Conservation (phyloP, 495 filamentous ascomycete species). For the Daldinia childiae region DNA sequence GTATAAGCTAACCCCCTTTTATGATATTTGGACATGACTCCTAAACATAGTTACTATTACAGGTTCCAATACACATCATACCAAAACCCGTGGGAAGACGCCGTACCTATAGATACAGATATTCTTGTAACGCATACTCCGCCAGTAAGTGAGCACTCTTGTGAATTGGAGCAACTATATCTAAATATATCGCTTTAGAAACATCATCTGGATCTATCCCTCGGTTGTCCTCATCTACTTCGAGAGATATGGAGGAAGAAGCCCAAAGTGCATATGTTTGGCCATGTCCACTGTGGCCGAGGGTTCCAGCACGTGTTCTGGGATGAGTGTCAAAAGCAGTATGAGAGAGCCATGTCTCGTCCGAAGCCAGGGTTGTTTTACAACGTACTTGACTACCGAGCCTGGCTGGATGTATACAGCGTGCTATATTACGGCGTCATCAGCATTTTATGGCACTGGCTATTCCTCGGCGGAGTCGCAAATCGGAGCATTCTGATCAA, state of each 20-base stretch:
- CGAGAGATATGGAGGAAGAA: slow-evolving; percentile 80
- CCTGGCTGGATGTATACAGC: slow-evolving; percentile 70
- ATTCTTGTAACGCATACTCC: slow-evolving; percentile 85
- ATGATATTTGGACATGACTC: neutral
- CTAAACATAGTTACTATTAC: neutral
- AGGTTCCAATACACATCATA: slow-evolving; percentile 60
- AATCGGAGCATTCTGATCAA: slow-evolving; percentile 77
- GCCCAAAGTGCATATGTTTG: slow-evolving; percentile 86
- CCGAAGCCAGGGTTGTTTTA: slow-evolving; percentile 60
- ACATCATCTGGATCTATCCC: slow-evolving; percentile 78
- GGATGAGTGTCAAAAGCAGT: slow-evolving; percentile 77
- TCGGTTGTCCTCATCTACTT: slow-evolving; percentile 80
- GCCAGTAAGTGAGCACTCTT: slow-evolving; percentile 46
- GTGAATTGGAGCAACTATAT: too few species aligned
- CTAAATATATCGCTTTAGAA: slow-evolving; percentile 49
- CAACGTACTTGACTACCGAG: slow-evolving; percentile 50
- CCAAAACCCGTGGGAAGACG: slow-evolving; percentile 57
- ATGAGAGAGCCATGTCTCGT: slow-evolving; percentile 70
- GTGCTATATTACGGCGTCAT: slow-evolving; percentile 70
- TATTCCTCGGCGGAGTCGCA: slow-evolving; percentile 65
- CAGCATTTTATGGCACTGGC: slow-evolving; percentile 78
- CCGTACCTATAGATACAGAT: slow-evolving; percentile 77
- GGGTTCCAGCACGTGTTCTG: slow-evolving; percentile 75
- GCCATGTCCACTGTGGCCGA: slow-evolving; percentile 81
- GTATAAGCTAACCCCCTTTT: neutral